Percentiles rank a stretch among this genome's conserved stretches.
Evolutionary conservation across 257 asterid genomes (phyloP).

Genomic region (Solanum corneliomulleri): DNA sequence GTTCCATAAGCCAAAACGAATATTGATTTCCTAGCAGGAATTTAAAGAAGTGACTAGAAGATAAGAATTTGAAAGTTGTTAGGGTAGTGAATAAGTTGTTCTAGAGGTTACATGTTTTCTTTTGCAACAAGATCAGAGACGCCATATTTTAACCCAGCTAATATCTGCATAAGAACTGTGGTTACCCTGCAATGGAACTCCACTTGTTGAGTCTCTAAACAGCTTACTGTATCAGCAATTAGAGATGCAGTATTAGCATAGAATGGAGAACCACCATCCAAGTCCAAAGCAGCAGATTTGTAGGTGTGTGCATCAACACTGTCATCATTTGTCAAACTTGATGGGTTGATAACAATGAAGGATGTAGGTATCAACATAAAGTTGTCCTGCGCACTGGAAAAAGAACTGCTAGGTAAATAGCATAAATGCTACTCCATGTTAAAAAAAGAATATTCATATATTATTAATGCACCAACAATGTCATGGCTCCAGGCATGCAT

Average conservation of each 20-base stretch:
- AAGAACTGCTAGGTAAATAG: not conserved
- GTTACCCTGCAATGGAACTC: constrained; percentile 76
- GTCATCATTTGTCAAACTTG: constrained; percentile 17
- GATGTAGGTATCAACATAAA: constrained; percentile 61
- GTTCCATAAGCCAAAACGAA: not conserved
- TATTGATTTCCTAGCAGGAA: not conserved
- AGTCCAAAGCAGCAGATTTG: constrained; percentile 14
- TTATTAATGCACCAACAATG: not conserved
- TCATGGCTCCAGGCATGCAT: not conserved
- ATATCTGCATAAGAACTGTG: not conserved
- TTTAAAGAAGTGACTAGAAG: not conserved
- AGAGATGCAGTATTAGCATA: constrained; percentile 24
- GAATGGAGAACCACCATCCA: constrained; percentile 9
- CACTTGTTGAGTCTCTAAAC: constrained; percentile 27
- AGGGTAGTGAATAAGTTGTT: not conserved
- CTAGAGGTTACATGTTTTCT: not conserved
- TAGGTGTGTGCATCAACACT: constrained; percentile 13
- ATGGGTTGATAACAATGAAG: constrained; percentile 47
- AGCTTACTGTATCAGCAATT: constrained; percentile 39
- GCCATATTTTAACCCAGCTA: not conserved
- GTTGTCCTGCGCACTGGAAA: constrained; percentile 42
- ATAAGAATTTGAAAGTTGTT: not conserved
- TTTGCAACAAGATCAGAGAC: not conserved
- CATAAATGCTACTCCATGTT: not conserved
- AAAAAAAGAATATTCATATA: not conserved